Conservation (phyloP, 1,284 basidiomycete species). For the Heimioporus retisporus region DNA sequence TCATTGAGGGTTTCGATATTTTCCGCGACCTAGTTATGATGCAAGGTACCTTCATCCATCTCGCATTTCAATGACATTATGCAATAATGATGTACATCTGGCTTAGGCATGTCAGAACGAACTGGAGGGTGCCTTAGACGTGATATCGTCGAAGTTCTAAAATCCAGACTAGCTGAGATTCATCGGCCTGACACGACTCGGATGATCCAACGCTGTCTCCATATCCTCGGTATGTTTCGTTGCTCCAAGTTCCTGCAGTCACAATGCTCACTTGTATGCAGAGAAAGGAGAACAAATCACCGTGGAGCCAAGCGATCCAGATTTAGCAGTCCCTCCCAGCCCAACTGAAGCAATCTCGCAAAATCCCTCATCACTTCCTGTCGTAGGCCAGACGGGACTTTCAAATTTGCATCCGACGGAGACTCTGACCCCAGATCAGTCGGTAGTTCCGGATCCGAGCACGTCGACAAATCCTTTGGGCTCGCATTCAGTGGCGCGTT, state of each 20-base stretch:
- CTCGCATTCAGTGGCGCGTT: not conserved
- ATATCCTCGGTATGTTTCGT: not conserved
- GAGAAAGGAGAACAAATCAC: not conserved
- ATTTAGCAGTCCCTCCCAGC: not conserved
- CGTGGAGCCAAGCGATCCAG: not conserved
- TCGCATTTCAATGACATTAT: too few relatives aligned
- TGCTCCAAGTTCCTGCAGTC: not conserved
- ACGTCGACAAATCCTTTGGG: not conserved
- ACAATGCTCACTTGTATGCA: not conserved
- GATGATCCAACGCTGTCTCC: not conserved
- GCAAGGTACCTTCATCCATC: not conserved
- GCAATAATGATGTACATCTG: not conserved
- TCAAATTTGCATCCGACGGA: not conserved
- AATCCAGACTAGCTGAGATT: not conserved
- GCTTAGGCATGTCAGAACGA: not conserved
- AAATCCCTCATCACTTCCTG: not conserved
- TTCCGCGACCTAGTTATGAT: not conserved
- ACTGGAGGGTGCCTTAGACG: not conserved
- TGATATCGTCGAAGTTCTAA: not conserved
- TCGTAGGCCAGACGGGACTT: not conserved
- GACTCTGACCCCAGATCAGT: not conserved
- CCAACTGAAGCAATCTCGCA: not conserved
- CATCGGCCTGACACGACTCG: not conserved
- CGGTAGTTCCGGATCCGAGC: not conserved
- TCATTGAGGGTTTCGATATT: slow-evolving; percentile 2